phyloP scores from a whole-genome alignment of 345 rosid species.

The Aethionema arabicum region DNA sequence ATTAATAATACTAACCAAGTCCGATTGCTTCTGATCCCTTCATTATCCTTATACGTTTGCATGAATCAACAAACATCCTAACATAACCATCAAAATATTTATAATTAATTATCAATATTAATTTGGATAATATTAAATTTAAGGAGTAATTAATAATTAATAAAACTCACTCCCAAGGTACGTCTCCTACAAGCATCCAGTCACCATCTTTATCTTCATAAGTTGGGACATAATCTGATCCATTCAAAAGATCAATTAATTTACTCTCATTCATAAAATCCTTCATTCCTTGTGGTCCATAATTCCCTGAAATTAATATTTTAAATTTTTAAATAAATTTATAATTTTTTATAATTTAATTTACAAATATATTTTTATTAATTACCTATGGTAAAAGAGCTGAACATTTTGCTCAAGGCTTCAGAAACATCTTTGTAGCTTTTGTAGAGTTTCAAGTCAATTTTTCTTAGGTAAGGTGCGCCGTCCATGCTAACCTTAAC shows the following conservation, averaged over 20 bases:
- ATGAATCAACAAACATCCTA: constrained; percentile 77
- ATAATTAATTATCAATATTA: not conserved
- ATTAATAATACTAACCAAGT: constrained; percentile 52
- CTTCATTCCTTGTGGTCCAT: constrained; percentile 73
- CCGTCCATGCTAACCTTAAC: constrained; percentile 92
- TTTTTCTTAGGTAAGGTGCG: constrained; percentile 83
- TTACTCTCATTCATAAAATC: constrained; percentile 85
- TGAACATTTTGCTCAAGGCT: constrained; percentile 76
- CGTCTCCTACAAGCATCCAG: constrained; percentile 95
- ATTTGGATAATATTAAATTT: not conserved
- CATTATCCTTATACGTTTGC: constrained; percentile 75
- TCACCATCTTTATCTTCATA: constrained; percentile 91
- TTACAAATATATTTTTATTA: not conserved
- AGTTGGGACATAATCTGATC: constrained; percentile 78
- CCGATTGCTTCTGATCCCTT: constrained; percentile 89
- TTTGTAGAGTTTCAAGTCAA: constrained; percentile 71
- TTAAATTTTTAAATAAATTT: not conserved
- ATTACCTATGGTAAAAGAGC: constrained; percentile 76
- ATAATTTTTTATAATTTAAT: too few species aligned
- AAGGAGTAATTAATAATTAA: not conserved
- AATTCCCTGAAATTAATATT: constrained; percentile 45
- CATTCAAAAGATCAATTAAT: constrained; percentile 67
- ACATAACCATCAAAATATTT: constrained; percentile 12
- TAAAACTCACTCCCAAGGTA: constrained; percentile 79
- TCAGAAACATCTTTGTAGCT: constrained; percentile 70